Percentiles rank a stretch among this genome's conserved stretches.
phyloP scores from a whole-genome alignment of 768 basidiomycete genomes.

The Dictyophora rubrovolvata region DNA sequence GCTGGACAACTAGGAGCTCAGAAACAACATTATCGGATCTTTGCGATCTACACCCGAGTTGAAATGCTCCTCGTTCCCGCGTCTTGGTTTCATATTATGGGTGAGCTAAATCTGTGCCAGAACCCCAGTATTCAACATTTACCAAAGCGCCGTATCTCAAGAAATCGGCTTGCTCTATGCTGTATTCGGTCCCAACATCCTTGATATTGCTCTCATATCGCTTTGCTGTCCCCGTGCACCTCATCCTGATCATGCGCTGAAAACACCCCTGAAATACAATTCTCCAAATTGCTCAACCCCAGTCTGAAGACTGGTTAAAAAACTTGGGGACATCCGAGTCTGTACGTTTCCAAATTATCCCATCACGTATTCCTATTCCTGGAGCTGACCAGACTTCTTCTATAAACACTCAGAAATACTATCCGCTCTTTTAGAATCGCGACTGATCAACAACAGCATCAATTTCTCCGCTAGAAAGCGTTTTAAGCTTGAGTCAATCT shows the following conservation, averaged over 20 bases:
- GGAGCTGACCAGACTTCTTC: too few relatives aligned
- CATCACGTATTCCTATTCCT: not conserved
- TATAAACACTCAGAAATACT: not conserved
- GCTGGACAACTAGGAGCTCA: too few relatives aligned
- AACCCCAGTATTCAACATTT: not conserved
- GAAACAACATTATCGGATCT: too few relatives aligned
- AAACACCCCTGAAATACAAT: not conserved
- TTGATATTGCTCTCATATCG: conserved; percentile 1
- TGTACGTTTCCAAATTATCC: not conserved
- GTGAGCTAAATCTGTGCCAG: not conserved
- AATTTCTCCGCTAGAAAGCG: not conserved
- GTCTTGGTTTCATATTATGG: not conserved
- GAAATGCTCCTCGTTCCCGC: not conserved
- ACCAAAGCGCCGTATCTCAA: not conserved
- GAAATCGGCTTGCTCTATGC: not conserved
- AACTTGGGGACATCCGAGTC: conserved; percentile 4
- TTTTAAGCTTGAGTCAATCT: not conserved
- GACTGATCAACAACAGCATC: not conserved
- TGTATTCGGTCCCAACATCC: not conserved
- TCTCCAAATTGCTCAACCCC: not conserved
- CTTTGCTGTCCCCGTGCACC: not conserved
- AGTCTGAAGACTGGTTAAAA: not conserved
- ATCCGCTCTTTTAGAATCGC: not conserved
- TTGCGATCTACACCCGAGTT: not conserved
- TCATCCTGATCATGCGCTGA: not conserved